Evolutionary conservation across 768 basidiomycete species (phyloP), one percentile per base, ranked within the genome.

Genomic region (Agrocybe chaxingu): DNA sequence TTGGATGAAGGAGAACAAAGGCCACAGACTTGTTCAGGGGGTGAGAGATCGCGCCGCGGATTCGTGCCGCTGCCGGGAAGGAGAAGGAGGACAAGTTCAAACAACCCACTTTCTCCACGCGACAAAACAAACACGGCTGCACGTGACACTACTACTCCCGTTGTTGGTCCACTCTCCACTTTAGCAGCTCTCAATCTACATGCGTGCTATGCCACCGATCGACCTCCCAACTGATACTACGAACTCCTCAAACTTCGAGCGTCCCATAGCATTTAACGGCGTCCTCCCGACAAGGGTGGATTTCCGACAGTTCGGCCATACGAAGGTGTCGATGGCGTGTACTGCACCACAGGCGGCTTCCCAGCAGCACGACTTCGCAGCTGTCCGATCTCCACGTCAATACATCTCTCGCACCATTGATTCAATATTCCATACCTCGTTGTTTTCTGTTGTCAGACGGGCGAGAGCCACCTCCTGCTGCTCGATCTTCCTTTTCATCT

Each of bases 401-500:
- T 30, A 29, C 34, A 37, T 45, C 47, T 7, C 32, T 12, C 40
- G 24, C 7, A 37, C 33, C 44, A 52, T 49, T 39, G 24, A 19
- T 44, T 16, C 31, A 39, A 33, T 42, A 39, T 13, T 35, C 18
- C 54, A 43, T 42, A 77, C 79, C 70, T 74, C 71, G 40, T 65
- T 64, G 52, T 81, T 80, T 56, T 81, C 79, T 54, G 72, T 73
- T 10, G 66, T 62, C 30, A 81, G 55, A 46, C 60, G 50, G 42
- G 76, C 68, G 7, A 81, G 67, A 12, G 72, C 70, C 42, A 66
- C 61, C 6, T 72, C 70, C 60, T 81, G 79, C 59, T 73, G 65
- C 44, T 79, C 73, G 56, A 81, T 74, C 59, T 78, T 72, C 54
- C 61, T 56, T 60, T 74, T 77, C 74, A 81, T 72, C 51, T 72